These are phyloP conservation scores for Brasenia schreberi DNA, from an alignment of 164 flowering plant genomes.

Conservation along the genomic window DNA sequence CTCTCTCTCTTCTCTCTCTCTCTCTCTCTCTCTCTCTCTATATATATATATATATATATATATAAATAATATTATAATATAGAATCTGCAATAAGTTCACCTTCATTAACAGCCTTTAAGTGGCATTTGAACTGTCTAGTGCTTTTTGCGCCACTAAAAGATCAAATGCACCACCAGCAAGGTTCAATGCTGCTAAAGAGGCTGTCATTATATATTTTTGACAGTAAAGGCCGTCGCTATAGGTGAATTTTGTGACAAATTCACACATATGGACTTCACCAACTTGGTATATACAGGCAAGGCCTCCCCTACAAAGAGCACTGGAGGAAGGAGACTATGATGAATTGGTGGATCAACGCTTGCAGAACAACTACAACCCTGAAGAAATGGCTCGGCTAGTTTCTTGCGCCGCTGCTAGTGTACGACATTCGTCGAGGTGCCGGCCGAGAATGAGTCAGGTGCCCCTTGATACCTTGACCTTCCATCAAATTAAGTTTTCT, in stretches of 20 bases:
- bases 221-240: too few relatives aligned
- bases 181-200: too few relatives aligned
- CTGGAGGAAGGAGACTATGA: constrained; percentile 37
- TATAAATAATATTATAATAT: background rate
- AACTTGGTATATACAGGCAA: constrained; percentile 26
- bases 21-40: background rate
- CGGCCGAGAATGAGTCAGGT: constrained; percentile 88
- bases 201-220: too few relatives aligned
- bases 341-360: constrained; percentile 42
- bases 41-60: background rate
- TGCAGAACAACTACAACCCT: constrained; percentile 28
- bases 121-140: background rate
- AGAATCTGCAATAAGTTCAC: background rate
- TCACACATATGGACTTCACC: too few relatives aligned
- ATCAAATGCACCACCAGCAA: too few relatives aligned
- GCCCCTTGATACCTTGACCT: background rate
- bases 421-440: constrained; percentile 54
- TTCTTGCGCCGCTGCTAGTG: constrained; percentile 47
- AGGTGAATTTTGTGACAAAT: too few relatives aligned
- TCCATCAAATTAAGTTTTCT: too few relatives aligned
- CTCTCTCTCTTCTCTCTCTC: constrained; percentile 7
- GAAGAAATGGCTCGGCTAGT: constrained; percentile 55
- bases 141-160: background rate
- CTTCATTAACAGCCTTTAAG: background rate
- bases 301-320: constrained; percentile 37